Evolutionary conservation across 2,329 filamentous ascomycete genomes (phyloP), one percentile per base, ranked within the genome.

Genomic region (Aspergillus pseudotamarii): DNA sequence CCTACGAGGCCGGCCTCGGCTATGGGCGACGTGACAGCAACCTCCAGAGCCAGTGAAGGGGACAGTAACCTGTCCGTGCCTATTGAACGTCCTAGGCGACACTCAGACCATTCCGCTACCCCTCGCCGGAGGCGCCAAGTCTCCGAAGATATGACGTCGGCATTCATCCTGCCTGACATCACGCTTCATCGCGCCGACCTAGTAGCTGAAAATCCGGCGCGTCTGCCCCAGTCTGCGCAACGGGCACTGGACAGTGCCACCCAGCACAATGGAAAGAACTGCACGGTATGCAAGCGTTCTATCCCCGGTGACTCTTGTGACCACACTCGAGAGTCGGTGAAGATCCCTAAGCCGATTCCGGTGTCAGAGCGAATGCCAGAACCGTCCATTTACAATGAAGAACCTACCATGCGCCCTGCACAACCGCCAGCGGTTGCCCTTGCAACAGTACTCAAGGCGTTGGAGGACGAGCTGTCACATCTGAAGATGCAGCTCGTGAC

Each of bases 391-490:
- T 82, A 86, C 64, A 82, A 86, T 56, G 81, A 83, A n/a, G 85
- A 88, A 58, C 84, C 84, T 0, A 89, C 87, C 0, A 73, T 89
- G 54, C 85, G 87, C 0, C 87, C 82, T 6, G 84, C 89, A 1
- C 89, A 92, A 72, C 81, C 87, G 1, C 92, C 92, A 0, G 88
- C 86, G 5, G 79, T 89, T 50, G 92, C 93, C 11, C 86, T 97
- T 28, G 90, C 91, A 9, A 87, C 89, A n/a, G 91, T 96, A 26
- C 89, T 96, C 75, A 95, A 96, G 78, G 86, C 88, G 9, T 81
- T 96, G 4, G 84, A 92, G 69, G 92, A 96, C 73, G 93, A 97
- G 76, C 85, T 94, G 51, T 84, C 85, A 14, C 91, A 96, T 74
- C 79, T 96, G 59, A 90, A 91, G 76, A 83, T 90, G 68, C 85